Evolutionary conservation across 257 asterid genomes (phyloP), one percentile per base, ranked within the genome.

Genomic region (Apocynum venetum): DNA sequence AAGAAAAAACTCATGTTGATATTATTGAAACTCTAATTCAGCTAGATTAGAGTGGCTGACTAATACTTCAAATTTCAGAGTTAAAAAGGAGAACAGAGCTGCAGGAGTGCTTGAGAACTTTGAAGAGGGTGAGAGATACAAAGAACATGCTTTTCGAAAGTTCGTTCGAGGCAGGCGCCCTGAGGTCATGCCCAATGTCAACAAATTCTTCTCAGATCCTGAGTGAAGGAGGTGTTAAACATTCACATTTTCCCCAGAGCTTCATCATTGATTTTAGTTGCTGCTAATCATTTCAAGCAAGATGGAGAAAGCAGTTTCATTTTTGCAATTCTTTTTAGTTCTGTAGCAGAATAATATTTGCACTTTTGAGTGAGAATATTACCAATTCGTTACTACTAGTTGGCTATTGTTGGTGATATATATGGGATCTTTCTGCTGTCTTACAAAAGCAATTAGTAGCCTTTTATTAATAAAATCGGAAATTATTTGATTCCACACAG

Each of bases 91-190:
- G 79, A 81, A 86, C 25, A 84, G 89, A 61, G 56, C 68, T 15
- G 89, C 89, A 12, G 93, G 91, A 35, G 84, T 85, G 59, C 82
- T 87, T 3, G 84, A 87, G 1, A 89, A 87, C 80, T 78, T 75
- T 35, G 81, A 75, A 9, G 92, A 88, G 41, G 92, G 92, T 1
- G 77, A 84, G 72, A 74, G 41, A 8, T 89, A 87, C 43, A 31
- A 76, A 7, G 82, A 89, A 67, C 89, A 87, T 77, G 10, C n/a
- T 35, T 41, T 89, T 20, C 61, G 91, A 35, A 86, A 81, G 78
- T 87, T 76, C 55, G 79, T 87, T 3, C 88, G 93, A 17, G 86
- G 83, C 61, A 83, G 38, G 71, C 72, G 76, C 11, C 87, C 87
- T 4, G 85, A 88, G 78, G 47, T 88, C 71, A 86, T 86, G 88